A percentile compares a stretch with the other conserved stretches of the same genome.
phyloP scores from a whole-genome alignment of 2,329 filamentous ascomycete species.

The Tolypocladium nubicola region DNA sequence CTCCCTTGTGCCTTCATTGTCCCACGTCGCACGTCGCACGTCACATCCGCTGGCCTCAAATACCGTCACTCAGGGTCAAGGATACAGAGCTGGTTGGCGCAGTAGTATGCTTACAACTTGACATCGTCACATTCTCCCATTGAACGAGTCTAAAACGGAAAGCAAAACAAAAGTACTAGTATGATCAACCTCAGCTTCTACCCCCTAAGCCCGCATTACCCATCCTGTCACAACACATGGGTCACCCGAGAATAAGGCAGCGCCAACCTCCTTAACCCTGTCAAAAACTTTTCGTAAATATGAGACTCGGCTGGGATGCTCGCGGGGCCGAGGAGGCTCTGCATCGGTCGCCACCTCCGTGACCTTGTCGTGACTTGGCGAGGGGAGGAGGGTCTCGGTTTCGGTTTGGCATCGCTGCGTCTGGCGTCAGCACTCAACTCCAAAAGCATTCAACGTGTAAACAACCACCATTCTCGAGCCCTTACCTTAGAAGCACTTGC shows the following conservation, averaged over 20 bases:
- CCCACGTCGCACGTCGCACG: not conserved
- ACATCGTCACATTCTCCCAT: constrained; percentile 11
- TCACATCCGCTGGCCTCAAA: not conserved
- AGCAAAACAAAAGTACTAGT: constrained; percentile 40
- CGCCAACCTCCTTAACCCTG: constrained; percentile 42
- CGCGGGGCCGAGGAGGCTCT: constrained; percentile 33
- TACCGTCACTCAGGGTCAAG: not conserved
- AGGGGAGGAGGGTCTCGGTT: constrained; percentile 22
- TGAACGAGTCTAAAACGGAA: constrained; percentile 23
- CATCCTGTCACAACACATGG: constrained; percentile 40
- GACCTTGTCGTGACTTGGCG: constrained; percentile 28
- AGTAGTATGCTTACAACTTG: not conserved
- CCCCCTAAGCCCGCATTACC: constrained; percentile 36
- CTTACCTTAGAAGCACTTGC: constrained; percentile 99
- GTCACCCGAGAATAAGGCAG: constrained; percentile 34
- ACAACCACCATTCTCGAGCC: not conserved
- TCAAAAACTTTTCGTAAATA: constrained; percentile 49
- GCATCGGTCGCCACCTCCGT: constrained; percentile 33
- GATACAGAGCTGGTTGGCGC: not conserved
- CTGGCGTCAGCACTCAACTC: constrained; percentile 11
- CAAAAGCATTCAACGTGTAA: not conserved
- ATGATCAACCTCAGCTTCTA: constrained; percentile 46
- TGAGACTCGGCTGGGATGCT: constrained; percentile 40
- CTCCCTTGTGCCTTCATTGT: not conserved
- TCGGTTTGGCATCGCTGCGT: constrained; percentile 17